Evolutionary conservation across 345 rosid genomes (phyloP).

Genomic region (Lumnitzera racemosa): DNA sequence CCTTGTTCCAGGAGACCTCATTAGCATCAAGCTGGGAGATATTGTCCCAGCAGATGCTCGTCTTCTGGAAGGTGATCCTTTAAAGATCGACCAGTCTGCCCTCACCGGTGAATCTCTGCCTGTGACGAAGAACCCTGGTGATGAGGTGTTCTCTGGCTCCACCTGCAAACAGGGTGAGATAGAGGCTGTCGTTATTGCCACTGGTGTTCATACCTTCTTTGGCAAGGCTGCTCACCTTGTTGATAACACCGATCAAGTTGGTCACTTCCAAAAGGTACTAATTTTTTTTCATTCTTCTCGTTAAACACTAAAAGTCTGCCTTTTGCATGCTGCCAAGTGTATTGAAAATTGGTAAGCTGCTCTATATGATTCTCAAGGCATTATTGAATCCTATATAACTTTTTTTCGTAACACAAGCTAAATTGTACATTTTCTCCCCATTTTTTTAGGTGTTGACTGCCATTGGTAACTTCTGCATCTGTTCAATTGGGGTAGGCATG

Average conservation of each 20-base stretch:
- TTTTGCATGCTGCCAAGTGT: no score
- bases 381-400: not conserved
- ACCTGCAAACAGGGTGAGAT: constrained; percentile 54
- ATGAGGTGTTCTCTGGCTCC: constrained; percentile 41
- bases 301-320: no score
- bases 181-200: constrained; percentile 43
- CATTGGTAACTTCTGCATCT: constrained; percentile 50
- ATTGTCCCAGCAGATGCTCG: constrained; percentile 45
- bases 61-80: constrained; percentile 42
- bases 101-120: constrained; percentile 48
- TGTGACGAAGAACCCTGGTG: constrained; percentile 31
- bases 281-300: no score
- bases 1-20: constrained; percentile 39
- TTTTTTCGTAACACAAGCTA: not conserved
- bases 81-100: constrained; percentile 44
- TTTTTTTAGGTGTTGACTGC: constrained; percentile 20
- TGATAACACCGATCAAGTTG: constrained; percentile 42
- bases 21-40: constrained; percentile 43
- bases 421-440: not conserved
- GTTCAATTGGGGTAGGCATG: constrained; percentile 43
- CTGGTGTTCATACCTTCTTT: constrained; percentile 51
- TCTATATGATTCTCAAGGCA: no score
- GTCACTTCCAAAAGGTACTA: constrained; percentile 45
- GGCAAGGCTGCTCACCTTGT: constrained; percentile 54
- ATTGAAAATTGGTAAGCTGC: no score